phyloP scores from a whole-genome alignment of 2,329 filamentous ascomycete genomes.

The Plectosphaerella cucumerina region DNA sequence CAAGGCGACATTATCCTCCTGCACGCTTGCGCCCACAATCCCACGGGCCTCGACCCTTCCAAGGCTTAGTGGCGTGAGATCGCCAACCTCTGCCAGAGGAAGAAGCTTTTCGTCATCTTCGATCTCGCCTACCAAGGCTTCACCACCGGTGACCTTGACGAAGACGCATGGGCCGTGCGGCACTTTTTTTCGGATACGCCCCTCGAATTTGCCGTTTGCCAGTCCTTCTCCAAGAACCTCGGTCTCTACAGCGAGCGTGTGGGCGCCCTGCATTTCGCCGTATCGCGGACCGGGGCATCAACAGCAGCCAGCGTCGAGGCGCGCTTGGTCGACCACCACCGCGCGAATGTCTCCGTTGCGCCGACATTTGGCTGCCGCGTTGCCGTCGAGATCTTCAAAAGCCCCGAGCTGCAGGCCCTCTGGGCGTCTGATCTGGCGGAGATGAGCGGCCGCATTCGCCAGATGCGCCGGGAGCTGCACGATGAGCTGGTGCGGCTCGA shows the following conservation, averaged over 20 bases:
- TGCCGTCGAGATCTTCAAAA: neutral
- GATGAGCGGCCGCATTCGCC: slow-evolving; percentile 27
- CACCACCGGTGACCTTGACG: slow-evolving; percentile 22
- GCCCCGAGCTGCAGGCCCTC: neutral
- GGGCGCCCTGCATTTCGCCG: slow-evolving; percentile 11
- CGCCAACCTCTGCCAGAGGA: slow-evolving; percentile 21
- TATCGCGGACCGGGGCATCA: neutral
- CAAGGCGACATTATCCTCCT: slow-evolving; percentile 22
- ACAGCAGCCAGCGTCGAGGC: neutral
- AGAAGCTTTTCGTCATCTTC: slow-evolving; percentile 23
- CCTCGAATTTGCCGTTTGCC: slow-evolving; percentile 18
- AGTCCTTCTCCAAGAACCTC: slow-evolving; percentile 25
- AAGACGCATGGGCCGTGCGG: slow-evolving; percentile 24
- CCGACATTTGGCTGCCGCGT: neutral
- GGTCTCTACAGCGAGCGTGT: slow-evolving; percentile 24
- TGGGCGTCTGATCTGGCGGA: slow-evolving; percentile 21
- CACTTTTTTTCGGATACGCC: slow-evolving; percentile 16
- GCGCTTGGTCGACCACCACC: neutral
- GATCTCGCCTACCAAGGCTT: slow-evolving; percentile 29
- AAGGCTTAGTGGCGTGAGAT: slow-evolving; percentile 22
- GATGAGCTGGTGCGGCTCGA: slow-evolving; percentile 20
- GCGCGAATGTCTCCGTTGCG: neutral
- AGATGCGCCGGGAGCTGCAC: slow-evolving; percentile 26
- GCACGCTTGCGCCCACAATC: slow-evolving; percentile 27
- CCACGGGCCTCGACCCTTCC: slow-evolving; percentile 24